Conservation (phyloP, 345 rosid genomes). For the Citrus unshiu region DNA sequence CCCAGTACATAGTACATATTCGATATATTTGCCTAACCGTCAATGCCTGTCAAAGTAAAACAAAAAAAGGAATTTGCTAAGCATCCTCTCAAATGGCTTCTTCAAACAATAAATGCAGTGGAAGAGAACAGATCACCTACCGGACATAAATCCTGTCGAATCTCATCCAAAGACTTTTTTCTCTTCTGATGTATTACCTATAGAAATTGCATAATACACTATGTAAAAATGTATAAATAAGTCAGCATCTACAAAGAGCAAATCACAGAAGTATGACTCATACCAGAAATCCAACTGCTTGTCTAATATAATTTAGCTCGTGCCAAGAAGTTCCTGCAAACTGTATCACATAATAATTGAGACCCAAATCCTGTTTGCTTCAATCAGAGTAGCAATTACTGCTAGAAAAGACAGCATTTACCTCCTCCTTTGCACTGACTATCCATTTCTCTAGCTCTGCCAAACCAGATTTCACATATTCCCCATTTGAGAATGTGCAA, state of each 20-base stretch:
- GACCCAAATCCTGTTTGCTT: constrained; percentile 4
- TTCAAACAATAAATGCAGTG: background rate
- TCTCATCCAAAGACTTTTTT: constrained; percentile 85
- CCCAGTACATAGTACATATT: constrained; percentile 99
- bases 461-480: constrained; percentile 93
- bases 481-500: constrained; percentile 97
- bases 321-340: constrained; percentile 99
- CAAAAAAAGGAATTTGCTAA: background rate
- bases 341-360: constrained; percentile 43
- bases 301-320: constrained; percentile 88
- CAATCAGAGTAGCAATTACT: constrained; percentile 8
- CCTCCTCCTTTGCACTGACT: constrained; percentile 76
- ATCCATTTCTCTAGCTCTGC: constrained; percentile 98
- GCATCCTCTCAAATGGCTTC: background rate
- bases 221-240: constrained; percentile 6
- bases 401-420: constrained; percentile 23
- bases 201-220: constrained; percentile 14
- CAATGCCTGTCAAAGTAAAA: constrained; percentile 51
- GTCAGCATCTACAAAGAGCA: background rate
- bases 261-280: constrained; percentile 12
- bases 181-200: constrained; percentile 98
- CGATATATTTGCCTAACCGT: constrained; percentile 96
- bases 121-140: constrained; percentile 38
- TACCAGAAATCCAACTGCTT: constrained; percentile 99
- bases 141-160: constrained; percentile 90